phyloP scores from a whole-genome alignment of 768 basidiomycete species.

The Calocybe cyanea region DNA sequence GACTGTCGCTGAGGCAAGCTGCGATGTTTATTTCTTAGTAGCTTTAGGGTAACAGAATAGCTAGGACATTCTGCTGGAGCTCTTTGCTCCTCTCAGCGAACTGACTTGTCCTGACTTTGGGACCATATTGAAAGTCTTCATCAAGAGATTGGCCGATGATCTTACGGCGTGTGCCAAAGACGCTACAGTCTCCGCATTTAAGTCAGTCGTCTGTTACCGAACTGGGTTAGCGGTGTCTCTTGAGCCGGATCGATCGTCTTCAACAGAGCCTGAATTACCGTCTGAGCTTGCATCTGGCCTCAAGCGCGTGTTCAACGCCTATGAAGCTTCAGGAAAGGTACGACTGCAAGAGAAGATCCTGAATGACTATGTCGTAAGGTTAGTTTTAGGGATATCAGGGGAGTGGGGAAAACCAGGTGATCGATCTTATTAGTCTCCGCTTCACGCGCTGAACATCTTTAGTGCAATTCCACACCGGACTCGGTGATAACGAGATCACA shows the following conservation, averaged over 20 bases:
- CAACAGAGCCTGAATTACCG: constrained; percentile 15
- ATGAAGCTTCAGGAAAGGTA: constrained; percentile 28
- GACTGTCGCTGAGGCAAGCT: constrained; percentile 61
- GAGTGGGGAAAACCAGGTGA: constrained; percentile 56
- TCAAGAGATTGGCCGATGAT: constrained; percentile 26
- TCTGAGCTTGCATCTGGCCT: constrained; percentile 28
- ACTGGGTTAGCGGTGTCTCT: constrained; percentile 60
- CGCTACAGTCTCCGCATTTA: constrained; percentile 59
- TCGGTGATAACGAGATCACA: constrained; percentile 71
- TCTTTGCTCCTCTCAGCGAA: constrained; percentile 20
- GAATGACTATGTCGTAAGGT: constrained; percentile 65
- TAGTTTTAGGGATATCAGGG: constrained; percentile 50
- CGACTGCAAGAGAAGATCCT: constrained; percentile 58
- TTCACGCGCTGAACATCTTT: background rate
- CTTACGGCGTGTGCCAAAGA: constrained; percentile 39
- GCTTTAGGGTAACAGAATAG: background rate
- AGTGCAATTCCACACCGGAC: constrained; percentile 86
- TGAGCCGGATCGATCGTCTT: constrained; percentile 16
- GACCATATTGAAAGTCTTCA: constrained; percentile 28
- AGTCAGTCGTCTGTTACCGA: constrained; percentile 75
- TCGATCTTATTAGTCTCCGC: constrained; percentile 10
- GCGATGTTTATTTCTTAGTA: no score
- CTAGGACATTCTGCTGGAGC: constrained; percentile 28
- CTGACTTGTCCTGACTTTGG: constrained; percentile 9
- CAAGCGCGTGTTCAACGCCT: constrained; percentile 27